Base-by-base conservation (phyloP, 2,329 filamentous ascomycete species). In the Ophidiomyces ophidiicola region DNA sequence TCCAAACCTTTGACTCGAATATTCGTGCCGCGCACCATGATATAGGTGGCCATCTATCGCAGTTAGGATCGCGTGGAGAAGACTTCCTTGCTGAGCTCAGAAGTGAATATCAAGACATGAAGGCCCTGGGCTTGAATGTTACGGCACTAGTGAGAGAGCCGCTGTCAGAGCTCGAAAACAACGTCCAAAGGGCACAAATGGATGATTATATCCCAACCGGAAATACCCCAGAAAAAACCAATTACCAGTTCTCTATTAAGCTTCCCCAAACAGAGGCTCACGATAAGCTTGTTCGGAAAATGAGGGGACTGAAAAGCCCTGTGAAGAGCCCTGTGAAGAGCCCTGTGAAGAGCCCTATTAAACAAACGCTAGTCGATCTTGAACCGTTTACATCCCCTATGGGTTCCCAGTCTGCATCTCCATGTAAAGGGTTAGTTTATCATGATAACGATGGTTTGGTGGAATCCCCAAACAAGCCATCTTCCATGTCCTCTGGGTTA, bases 161-260 rank as follows among this genome's bases (percentile, higher is more conserved):
- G 5, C 73, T 96, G 4, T 63, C 69, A 18, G 70, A 77, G 32
- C 74, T 98, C 18, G 76, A 84, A 5, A 69, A 76, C 12, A 71
- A 76, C n/a, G 74, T 94, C 32, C 63, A 71, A 11, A 64, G 61
- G 32, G 76, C 78, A 1, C 60, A 68, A 3, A 68, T 96, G 37
- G 71, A 77, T 38, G 86, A 94, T 55, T 96, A 96, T 58, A 68
- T 75, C 25, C 74, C 82, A 0, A 96, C 90, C 0, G 88, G 90
- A 36, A 71, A 80, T 32, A 96, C 90, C 1, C 90, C 90, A 0
- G 76, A 82, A 53, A 90, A 87, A 62, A 66, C 70, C 20, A 69
- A 76, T 37, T 98, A 96, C 60, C 69, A 75, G n/a, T 94, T 84
- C 53, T 82, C 85, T 0, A 81, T 74, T 1, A 67, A 71, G 2